Percentiles rank a stretch among this genome's conserved stretches.
phyloP scores from a whole-genome alignment of 1,139 yeast species.

The Saccharomyces hybrid region DNA sequence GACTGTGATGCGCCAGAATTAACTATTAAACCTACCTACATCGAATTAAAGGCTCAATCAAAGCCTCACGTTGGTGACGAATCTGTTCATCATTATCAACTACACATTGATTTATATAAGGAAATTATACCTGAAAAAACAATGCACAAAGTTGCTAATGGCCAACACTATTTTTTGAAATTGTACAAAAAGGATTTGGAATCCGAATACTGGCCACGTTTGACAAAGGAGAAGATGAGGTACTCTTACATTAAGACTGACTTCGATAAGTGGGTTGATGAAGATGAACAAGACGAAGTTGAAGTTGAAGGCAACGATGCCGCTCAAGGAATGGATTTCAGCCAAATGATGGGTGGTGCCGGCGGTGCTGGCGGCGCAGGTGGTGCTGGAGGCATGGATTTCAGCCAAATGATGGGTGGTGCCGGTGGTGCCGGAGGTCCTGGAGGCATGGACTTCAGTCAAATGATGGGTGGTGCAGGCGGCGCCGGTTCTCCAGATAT shows the following conservation, averaged over 20 bases:
- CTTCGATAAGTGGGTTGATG: constrained; percentile 95
- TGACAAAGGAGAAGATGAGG: constrained; percentile 67
- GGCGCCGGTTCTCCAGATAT: constrained; percentile 33
- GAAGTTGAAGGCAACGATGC: constrained; percentile 39
- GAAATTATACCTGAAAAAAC: constrained; percentile 66
- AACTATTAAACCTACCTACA: constrained; percentile 49
- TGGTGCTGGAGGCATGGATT: constrained; percentile 34
- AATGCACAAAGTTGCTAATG: constrained; percentile 55
- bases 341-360: constrained; percentile 30
- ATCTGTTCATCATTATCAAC: constrained; percentile 41
- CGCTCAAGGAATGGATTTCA: constrained; percentile 33
- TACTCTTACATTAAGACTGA: constrained; percentile 81
- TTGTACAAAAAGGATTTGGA: constrained; percentile 60
- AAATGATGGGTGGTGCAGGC: constrained; percentile 31
- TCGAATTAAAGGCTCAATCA: constrained; percentile 42
- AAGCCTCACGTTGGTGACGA: constrained; percentile 47
- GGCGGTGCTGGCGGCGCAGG: constrained; percentile 25
- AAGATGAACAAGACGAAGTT: constrained; percentile 77
- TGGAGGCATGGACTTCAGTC: constrained; percentile 14
- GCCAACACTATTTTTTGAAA: constrained; percentile 53
- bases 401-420: constrained; percentile 30
- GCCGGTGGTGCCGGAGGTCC: constrained; percentile 23
- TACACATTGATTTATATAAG: constrained; percentile 62
- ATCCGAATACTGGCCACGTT: constrained; percentile 88
- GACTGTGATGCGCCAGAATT: constrained; percentile 62